phyloP scores from a whole-genome alignment of 1,284 basidiomycete genomes.

The Earliella scabrosa region DNA sequence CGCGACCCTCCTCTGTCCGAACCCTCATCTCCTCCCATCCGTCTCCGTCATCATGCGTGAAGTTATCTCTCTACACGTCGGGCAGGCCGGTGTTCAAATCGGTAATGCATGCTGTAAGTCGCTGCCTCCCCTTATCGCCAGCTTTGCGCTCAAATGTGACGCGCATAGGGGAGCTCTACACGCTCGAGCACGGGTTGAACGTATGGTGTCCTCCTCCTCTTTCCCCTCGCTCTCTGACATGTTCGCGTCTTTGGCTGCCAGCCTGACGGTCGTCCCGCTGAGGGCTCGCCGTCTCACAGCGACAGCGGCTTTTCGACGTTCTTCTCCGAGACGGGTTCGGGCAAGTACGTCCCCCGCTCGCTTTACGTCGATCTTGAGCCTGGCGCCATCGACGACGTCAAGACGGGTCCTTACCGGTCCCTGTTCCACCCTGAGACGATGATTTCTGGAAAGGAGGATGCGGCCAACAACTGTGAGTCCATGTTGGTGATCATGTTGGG shows the following conservation, averaged over 20 bases:
- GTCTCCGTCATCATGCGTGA: constrained; percentile 66
- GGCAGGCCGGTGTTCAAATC: constrained; percentile 95
- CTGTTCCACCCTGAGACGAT: constrained; percentile 99
- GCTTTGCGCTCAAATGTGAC: constrained; percentile 1
- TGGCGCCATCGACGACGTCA: constrained; percentile 95
- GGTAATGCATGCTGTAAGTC: constrained; percentile 91
- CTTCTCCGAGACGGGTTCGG: constrained; percentile 90
- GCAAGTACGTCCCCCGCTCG: constrained; percentile 97
- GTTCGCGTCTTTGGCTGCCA: constrained; percentile 28
- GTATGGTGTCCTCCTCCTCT: constrained; percentile 47
- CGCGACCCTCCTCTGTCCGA: constrained; percentile 14
- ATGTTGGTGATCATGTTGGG: not conserved
- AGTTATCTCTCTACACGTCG: constrained; percentile 93
- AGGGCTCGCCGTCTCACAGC: constrained; percentile 56
- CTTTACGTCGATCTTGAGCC: constrained; percentile 98
- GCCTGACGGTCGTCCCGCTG: constrained; percentile 67
- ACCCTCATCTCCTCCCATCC: constrained; percentile 24
- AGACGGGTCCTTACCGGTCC: constrained; percentile 90
- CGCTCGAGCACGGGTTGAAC: constrained; percentile 95
- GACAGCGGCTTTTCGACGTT: constrained; percentile 97
- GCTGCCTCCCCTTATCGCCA: constrained; percentile 4
- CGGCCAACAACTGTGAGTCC: constrained; percentile 94
- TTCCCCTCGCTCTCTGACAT: not conserved
- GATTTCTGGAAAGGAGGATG: constrained; percentile 99
- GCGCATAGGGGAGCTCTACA: constrained; percentile 91